Base-by-base conservation (phyloP, 345 rosid genomes). In the Lepidium didymum region DNA sequence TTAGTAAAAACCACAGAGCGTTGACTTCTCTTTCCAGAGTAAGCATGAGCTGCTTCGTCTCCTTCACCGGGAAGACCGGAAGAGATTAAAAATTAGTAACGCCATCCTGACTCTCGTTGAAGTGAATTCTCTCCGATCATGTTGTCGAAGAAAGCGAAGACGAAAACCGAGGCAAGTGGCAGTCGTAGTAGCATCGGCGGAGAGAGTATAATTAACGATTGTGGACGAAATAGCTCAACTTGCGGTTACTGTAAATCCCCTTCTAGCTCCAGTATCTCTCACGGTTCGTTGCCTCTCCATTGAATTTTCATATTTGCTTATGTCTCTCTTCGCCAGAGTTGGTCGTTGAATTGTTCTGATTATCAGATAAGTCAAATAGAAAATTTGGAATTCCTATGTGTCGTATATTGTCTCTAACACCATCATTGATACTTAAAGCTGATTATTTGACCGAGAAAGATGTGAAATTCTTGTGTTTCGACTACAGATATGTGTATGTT, bases 171-270 rank as follows among this genome's bases (percentile, higher is more conserved):
- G 43, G 96, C 92, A 1, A 88, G 91, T 81, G 76, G 85, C 23
- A 92, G 96, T 67, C 66, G 54, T 56, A 70, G 55, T 46, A 46
- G 67, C 70, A 23, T 76, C 51, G 67, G 63, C 7, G 72, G 53
- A 63, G 77, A 84, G 77, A 77, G 86, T 46, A 82, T 83, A 41
- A 81, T 93, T 13, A 50, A 13, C 33, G 97, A 90, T 74, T 78
- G 77, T 16, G 91, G 89, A 53, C 71, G 75, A 38, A 75, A 55
- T 36, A 12, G 35, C 56, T 72, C 85, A 61, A 44, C 84, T 31
- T 90, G 97, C 54, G 91, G 92, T 46, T 93, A 90, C 66, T 93
- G 98, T 76, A 78, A 61, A 77, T 84, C 94, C 36, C 12, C 78
- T 11, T 43, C 55, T 27, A n/a, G 50, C 40, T 76, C 83, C 62